Percentiles rank a stretch among this genome's conserved stretches.
Conservation (phyloP, 345 rosid species). For the Citrus australasica region DNA sequence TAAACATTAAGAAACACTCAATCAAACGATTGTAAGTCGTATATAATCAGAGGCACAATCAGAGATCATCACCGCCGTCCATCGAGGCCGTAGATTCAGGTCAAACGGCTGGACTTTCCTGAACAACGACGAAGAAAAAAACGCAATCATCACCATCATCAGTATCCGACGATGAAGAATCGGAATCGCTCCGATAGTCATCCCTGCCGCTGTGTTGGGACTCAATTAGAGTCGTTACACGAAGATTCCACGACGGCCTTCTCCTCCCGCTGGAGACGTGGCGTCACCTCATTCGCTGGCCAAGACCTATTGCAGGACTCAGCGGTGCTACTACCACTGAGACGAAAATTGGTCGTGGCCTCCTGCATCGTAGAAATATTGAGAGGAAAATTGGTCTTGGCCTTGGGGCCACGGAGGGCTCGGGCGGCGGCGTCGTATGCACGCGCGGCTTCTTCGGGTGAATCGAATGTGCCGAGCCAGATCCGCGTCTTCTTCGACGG, state of each 20-base stretch:
- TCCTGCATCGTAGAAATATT: not conserved
- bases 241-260: not conserved
- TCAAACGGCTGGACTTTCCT: slow-evolving; percentile 33
- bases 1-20: not conserved
- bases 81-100: slow-evolving; percentile 34
- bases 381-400: slow-evolving; percentile 31
- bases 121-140: slow-evolving; percentile 22
- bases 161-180: slow-evolving; percentile 42
- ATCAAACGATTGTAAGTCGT: not conserved
- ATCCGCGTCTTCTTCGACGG: slow-evolving; percentile 36
- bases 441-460: slow-evolving; percentile 31
- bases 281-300: slow-evolving; percentile 1
- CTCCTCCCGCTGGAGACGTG: not conserved
- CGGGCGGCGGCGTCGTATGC: slow-evolving; percentile 33
- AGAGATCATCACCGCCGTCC: slow-evolving; percentile 16
- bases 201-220: slow-evolving; percentile 12
- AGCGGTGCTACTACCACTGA: slow-evolving; percentile 33
- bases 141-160: slow-evolving; percentile 33
- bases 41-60: slow-evolving; percentile 27
- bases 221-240: too few relatives aligned
- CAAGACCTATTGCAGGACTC: slow-evolving; percentile 33
- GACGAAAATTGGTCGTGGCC: slow-evolving; percentile 33
- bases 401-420: slow-evolving; percentile 28
- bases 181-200: slow-evolving; percentile 41
- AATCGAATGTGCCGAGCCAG: slow-evolving; percentile 33